Evolutionary conservation across 805 yeast genomes (phyloP), one percentile per base, ranked within the genome.

Genomic region (Debaryomyces tyrocola): DNA sequence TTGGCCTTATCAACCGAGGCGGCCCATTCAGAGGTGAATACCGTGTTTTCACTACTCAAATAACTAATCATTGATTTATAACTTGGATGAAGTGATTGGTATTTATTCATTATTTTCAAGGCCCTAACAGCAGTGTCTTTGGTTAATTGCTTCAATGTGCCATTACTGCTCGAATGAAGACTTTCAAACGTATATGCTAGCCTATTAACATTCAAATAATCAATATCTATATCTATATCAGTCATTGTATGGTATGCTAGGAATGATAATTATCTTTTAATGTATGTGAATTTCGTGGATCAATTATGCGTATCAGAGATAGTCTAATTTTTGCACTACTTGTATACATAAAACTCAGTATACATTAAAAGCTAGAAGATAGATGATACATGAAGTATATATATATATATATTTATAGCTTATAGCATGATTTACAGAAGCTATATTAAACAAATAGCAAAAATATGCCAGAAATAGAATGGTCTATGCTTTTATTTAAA

Each of bases 41-140:
- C 28, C n/a, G 20, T 14, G 11, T 38, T 18, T n/a, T 44, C 20
- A 2, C 20, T 11, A 11, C 38, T 29, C 14, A 49, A 40, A 27
- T 46, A 48, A 4, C 35, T 37, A 4, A 51, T 37, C 40, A 56
- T 36, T 11, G 34, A 33, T n/a, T 41, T 33, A 28, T 49, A 48
- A 12, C 18, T 6, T 3, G 66, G 64, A 46, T 61, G 60, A 14
- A 63, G 43, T 3, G 56, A 54, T 31, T 53, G 46, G 45, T 59
- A 58, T 18, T 53, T 46, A 17, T 63, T 57, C 67, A 67, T 64
- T 12, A 66, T 36, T 4, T 33, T 39, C 10, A 65, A 43, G 17
- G 55, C 51, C 4, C 40, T 34, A 2, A 21, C 20, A 9, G 51
- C 46, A 18, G 27, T 29, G 24, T 29, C 37, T 20, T 20, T n/a